Percentiles rank a stretch among this genome's conserved stretches.
Conservation (phyloP, 257 asterid species). For the Capsicum chinense region DNA sequence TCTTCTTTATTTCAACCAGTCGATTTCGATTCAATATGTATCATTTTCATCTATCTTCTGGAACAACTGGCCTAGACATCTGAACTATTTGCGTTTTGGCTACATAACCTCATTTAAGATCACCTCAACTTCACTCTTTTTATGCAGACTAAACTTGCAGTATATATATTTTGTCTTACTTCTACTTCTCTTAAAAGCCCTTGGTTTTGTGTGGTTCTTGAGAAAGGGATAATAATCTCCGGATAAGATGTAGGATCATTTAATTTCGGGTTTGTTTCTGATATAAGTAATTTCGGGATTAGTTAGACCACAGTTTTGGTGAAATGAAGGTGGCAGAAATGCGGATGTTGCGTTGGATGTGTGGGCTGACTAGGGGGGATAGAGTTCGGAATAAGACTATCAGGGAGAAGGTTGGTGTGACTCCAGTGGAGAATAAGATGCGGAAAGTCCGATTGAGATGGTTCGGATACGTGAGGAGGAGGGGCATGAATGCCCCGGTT, state of each 20-base stretch:
- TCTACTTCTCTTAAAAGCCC: background rate
- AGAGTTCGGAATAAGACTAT: too few relatives aligned
- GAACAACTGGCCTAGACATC: background rate
- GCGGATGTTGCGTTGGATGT: too few relatives aligned
- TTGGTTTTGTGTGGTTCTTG: background rate
- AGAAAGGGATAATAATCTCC: background rate
- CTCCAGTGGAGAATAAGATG: too few relatives aligned
- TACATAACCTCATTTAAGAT: background rate
- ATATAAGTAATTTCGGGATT: background rate
- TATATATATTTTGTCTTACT: background rate
- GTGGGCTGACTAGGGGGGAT: too few relatives aligned
- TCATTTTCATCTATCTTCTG: background rate
- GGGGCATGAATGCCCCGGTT: too few relatives aligned
- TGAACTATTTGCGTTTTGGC: background rate
- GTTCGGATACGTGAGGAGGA: too few relatives aligned
- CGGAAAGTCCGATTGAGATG: too few relatives aligned
- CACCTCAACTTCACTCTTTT: constrained; percentile 7
- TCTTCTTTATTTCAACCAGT: background rate
- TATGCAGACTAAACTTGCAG: background rate
- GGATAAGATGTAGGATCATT: background rate
- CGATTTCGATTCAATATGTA: background rate
- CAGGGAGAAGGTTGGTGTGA: too few relatives aligned
- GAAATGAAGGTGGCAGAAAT: too few relatives aligned
- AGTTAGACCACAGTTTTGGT: background rate
- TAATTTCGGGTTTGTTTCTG: background rate